Conservation (phyloP, 2,329 filamentous ascomycete genomes). For the Trichophyton schoenleinii region DNA sequence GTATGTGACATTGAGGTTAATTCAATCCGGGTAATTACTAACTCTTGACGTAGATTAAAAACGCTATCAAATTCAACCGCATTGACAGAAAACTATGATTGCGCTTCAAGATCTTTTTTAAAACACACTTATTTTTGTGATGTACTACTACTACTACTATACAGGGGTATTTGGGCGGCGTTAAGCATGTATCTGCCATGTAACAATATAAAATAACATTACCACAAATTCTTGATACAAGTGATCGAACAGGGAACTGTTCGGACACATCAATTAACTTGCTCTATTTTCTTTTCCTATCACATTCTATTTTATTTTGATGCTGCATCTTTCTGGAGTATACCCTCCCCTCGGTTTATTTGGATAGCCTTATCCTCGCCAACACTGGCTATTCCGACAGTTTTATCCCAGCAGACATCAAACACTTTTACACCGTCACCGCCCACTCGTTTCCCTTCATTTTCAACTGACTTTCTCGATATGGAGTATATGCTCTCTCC, state of each 20-base stretch:
- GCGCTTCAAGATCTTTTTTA: not conserved
- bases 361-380: slow-evolving; percentile 93
- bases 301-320: slow-evolving; percentile 11
- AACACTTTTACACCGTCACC: slow-evolving; percentile 88
- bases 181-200: not conserved
- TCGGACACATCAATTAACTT: not conserved
- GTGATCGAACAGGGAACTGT: not conserved
- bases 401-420: slow-evolving; percentile 70
- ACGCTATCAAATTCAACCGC: slow-evolving; percentile 46
- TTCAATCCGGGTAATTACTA: not conserved
- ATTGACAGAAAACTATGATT: slow-evolving; percentile 38
- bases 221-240: not conserved
- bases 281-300: not conserved
- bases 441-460: slow-evolving; percentile 50
- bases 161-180: not conserved
- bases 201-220: not conserved
- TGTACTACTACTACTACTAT: not conserved
- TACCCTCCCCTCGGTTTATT: slow-evolving; percentile 59
- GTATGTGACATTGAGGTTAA: slow-evolving; percentile 24
- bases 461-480: slow-evolving; percentile 57
- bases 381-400: slow-evolving; percentile 77
- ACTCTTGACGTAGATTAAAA: slow-evolving; percentile 40
- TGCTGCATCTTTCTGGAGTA: slow-evolving; percentile 24
- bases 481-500: slow-evolving; percentile 68
- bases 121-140: not conserved